Evolutionary conservation across 768 basidiomycete species (phyloP).

Genomic region (Pulveroboletus sp.): DNA sequence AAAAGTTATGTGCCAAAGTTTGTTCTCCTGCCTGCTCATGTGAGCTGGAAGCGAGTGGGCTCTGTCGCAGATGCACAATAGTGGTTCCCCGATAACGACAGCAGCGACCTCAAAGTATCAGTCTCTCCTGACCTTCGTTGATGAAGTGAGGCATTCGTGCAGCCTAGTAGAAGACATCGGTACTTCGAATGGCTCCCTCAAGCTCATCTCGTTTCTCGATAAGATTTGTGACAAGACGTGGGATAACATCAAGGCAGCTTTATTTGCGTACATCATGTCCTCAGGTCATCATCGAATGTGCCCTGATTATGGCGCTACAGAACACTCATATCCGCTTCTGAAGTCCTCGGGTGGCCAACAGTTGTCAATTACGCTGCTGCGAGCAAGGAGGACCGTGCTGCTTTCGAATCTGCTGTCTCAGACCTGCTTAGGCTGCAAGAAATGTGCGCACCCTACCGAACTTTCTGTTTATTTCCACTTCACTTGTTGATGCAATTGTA

Average conservation of each 20-base stretch:
- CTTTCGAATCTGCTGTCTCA: slow-evolving; percentile 75
- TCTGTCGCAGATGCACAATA: slow-evolving; percentile 44
- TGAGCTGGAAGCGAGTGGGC: slow-evolving; percentile 49
- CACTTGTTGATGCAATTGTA: slow-evolving; percentile 22
- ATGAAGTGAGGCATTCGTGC: slow-evolving; percentile 43
- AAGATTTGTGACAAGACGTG: slow-evolving; percentile 68
- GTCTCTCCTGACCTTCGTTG: slow-evolving; percentile 57
- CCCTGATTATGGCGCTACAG: slow-evolving; percentile 35
- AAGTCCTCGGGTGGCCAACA: slow-evolving; percentile 82
- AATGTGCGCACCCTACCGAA: slow-evolving; percentile 49
- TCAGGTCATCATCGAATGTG: background rate
- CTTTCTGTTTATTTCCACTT: background rate
- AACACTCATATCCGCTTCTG: slow-evolving; percentile 56
- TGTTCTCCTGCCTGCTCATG: slow-evolving; percentile 4
- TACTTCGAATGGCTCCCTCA: slow-evolving; percentile 46
- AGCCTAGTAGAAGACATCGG: slow-evolving; percentile 41
- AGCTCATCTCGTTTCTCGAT: slow-evolving; percentile 58
- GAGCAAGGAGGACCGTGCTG: slow-evolving; percentile 44
- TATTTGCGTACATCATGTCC: slow-evolving; percentile 52
- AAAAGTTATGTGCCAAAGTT: slow-evolving; percentile 14
- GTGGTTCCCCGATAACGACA: slow-evolving; percentile 37
- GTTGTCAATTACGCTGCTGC: slow-evolving; percentile 59
- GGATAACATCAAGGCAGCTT: slow-evolving; percentile 61
- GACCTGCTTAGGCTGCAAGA: slow-evolving; percentile 73
- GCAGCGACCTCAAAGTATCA: slow-evolving; percentile 54